These are phyloP conservation scores for Ceratobasidium papillatum DNA, from an alignment of 1,284 basidiomycete species.

Conservation along the genomic window DNA sequence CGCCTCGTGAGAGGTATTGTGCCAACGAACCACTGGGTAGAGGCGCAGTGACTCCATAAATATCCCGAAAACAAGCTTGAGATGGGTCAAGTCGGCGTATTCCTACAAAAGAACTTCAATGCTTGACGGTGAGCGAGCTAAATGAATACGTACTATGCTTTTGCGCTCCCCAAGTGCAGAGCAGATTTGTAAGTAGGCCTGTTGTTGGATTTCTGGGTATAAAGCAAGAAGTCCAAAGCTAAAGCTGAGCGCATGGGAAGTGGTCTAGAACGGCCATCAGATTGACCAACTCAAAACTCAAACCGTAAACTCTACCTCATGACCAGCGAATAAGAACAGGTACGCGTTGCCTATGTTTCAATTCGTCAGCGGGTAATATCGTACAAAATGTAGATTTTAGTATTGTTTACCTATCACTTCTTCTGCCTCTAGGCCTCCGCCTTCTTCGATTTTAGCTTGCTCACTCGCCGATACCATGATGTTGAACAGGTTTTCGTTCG, in stretches of 20 bases:
- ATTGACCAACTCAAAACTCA: too few species aligned
- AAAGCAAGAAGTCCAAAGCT: slow-evolving; percentile 29
- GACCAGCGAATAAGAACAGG: slow-evolving; percentile 24
- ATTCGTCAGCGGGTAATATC: not conserved
- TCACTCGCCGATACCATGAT: slow-evolving; percentile 11
- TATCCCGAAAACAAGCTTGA: slow-evolving; percentile 19
- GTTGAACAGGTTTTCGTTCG: slow-evolving; percentile 27
- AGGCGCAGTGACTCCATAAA: slow-evolving; percentile 40
- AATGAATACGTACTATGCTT: not conserved
- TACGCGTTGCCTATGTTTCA: slow-evolving; percentile 2
- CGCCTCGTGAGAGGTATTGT: not conserved
- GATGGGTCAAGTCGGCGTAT: slow-evolving; percentile 25
- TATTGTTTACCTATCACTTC: slow-evolving; percentile 4
- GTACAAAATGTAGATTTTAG: too few species aligned
- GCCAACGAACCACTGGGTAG: slow-evolving; percentile 30
- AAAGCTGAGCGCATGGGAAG: slow-evolving; percentile 28
- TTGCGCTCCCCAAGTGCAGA: slow-evolving; percentile 10
- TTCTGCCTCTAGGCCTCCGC: not conserved
- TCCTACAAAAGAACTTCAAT: not conserved
- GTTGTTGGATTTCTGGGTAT: slow-evolving; percentile 29
- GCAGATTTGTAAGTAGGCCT: slow-evolving; percentile 32
- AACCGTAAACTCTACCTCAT: slow-evolving; percentile 16
- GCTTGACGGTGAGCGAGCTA: not conserved
- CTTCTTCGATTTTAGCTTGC: not conserved
- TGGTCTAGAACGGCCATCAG: slow-evolving; percentile 32